These are phyloP conservation scores for Flammula alnicola DNA, from an alignment of 1,284 basidiomycete genomes.

Conservation along the genomic window DNA sequence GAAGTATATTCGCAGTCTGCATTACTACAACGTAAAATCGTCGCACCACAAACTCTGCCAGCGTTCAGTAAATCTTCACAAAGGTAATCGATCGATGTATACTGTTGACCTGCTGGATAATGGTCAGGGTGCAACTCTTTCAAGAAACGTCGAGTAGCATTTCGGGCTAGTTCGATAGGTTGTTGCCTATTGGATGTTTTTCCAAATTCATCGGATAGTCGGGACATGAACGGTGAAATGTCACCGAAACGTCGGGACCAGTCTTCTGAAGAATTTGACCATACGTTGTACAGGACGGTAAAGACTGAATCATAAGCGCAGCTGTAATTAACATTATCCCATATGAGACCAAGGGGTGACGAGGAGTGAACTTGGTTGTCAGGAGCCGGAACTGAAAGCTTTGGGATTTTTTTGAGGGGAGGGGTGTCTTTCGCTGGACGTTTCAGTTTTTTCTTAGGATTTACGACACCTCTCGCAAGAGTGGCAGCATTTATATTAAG, in stretches of 20 bases:
- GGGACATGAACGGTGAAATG: not conserved
- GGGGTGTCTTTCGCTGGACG: too few relatives aligned
- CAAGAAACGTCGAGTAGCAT: too few relatives aligned
- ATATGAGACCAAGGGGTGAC: constrained; percentile 7
- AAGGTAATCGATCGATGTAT: too few relatives aligned
- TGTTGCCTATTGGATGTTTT: too few relatives aligned
- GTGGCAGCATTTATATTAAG: not conserved
- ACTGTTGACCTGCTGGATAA: too few relatives aligned
- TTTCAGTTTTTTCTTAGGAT: too few relatives aligned
- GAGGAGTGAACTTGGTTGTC: not conserved
- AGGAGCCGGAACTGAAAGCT: not conserved
- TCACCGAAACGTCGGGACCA: constrained; percentile 6
- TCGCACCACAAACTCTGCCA: too few relatives aligned
- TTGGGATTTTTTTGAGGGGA: too few relatives aligned
- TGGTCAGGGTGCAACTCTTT: too few relatives aligned
- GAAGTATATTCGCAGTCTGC: too few relatives aligned
- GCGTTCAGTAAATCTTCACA: too few relatives aligned
- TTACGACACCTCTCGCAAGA: not conserved
- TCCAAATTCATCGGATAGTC: not conserved
- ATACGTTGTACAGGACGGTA: constrained; percentile 20
- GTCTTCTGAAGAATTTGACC: constrained; percentile 4
- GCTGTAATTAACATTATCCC: constrained; percentile 23
- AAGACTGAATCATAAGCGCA: constrained; percentile 25
- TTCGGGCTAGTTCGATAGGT: not conserved
- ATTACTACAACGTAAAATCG: too few relatives aligned